Conservation (phyloP, 371 early-diverging fungal species). For the Mucor indicus region DNA sequence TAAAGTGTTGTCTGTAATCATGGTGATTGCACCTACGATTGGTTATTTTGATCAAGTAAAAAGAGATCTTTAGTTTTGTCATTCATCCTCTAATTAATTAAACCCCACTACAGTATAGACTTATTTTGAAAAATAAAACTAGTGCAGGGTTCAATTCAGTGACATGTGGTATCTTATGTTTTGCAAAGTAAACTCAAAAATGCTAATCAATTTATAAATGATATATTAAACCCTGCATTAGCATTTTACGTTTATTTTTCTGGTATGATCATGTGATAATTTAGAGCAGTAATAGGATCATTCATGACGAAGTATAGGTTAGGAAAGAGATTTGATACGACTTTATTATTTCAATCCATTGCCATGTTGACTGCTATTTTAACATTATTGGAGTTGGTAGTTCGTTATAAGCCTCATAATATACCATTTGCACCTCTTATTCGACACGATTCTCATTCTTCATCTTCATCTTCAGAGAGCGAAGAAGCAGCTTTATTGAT, state of each 20-base stretch:
- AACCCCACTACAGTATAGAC: constrained; percentile 22
- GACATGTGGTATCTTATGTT: constrained; percentile 35
- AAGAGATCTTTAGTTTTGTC: too few species aligned
- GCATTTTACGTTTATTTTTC: constrained; percentile 59
- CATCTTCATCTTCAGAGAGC: neutral
- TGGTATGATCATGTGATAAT: constrained; percentile 41
- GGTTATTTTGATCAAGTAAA: constrained; percentile 41
- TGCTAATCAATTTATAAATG: neutral
- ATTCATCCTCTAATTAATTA: too few species aligned
- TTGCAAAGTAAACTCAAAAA: constrained; percentile 35
- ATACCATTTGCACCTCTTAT: constrained; percentile 10
- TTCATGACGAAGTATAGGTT: constrained; percentile 25
- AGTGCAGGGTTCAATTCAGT: constrained; percentile 35
- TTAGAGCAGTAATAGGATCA: constrained; percentile 1
- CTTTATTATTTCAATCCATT: constrained; percentile 59
- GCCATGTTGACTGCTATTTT: constrained; percentile 60
- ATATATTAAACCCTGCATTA: constrained; percentile 1
- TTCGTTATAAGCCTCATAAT: constrained; percentile 20
- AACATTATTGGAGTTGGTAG: constrained; percentile 45
- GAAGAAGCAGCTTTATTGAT: constrained; percentile 1
- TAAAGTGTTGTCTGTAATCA: constrained; percentile 20
- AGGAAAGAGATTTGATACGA: constrained; percentile 57
- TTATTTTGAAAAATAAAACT: constrained; percentile 25
- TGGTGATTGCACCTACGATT: constrained; percentile 34
- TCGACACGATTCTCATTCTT: constrained; percentile 2